Evolutionary conservation across 371 early-diverging fungal genomes (phyloP), one percentile per base, ranked within the genome.

Genomic region (Lichtheimia ornata): DNA sequence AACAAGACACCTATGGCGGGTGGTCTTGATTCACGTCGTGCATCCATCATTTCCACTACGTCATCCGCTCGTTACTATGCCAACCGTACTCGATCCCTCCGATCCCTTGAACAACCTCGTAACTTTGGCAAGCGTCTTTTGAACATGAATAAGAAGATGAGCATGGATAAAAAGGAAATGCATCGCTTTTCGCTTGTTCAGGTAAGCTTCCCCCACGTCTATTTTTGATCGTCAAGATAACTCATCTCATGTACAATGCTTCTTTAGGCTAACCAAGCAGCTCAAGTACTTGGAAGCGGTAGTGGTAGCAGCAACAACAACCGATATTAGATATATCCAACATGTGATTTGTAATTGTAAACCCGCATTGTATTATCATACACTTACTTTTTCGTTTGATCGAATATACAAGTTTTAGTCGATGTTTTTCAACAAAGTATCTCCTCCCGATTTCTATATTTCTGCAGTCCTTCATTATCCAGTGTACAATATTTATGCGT

Each of bases 91-190:
- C 77, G 69, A 7, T 76, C 77, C 0, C 59, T 76, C 17, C 70
- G 72, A 35, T n/a, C 58, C 17, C 65, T 77, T 11, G 67, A 72
- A 35, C 65, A 69, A 47, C 72, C 77, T 17, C 67, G 68, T 28
- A 71, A 67, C 57, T 73, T 73, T 61, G 72, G 72, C 42, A 59
- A 67, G 51, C 53, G 65, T 27, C 56, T 70, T 4, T 47, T 70
- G 27, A 64, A 67, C 3, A 50, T 62, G 9, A 61, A 70, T n/a
- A 62, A 62, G 24, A 71, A 68, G 35, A 40, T 64, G 59, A 63
- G 58, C 58, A 77, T 78, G 71, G 79, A 78, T 61, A 69, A 75
- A 27, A 71, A 78, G 63, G 79, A 78, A 66, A 75, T 78, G 76
- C 79, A 75, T 56, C 79, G 79, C 22, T 73, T 78, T 69, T 75